Evolutionary conservation across 768 basidiomycete species (phyloP).

Genomic region (Sarcomyxa edulis): DNA sequence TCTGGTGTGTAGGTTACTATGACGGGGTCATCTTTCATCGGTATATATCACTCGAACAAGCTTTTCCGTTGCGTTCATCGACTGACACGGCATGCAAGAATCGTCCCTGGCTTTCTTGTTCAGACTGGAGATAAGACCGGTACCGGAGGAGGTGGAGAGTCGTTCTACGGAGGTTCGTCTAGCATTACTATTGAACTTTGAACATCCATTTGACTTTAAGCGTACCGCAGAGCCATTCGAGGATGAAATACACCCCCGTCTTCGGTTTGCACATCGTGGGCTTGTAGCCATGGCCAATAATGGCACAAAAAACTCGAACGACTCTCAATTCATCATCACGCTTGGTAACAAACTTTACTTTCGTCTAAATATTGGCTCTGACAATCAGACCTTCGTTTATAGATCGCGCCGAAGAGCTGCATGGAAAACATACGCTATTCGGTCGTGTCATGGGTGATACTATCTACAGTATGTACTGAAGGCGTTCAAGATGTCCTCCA

Average conservation of each 20-base stretch:
- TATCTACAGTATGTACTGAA: slow-evolving; percentile 64
- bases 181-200: neutral
- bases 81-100: slow-evolving; percentile 28
- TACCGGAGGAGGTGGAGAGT: slow-evolving; percentile 89
- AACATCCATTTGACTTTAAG: neutral
- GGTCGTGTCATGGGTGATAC: slow-evolving; percentile 89
- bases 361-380: neutral
- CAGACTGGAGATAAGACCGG: slow-evolving; percentile 94
- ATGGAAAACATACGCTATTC: slow-evolving; percentile 93
- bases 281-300: slow-evolving; percentile 93
- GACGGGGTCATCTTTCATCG: slow-evolving; percentile 94
- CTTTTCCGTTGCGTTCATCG: slow-evolving; percentile 2
- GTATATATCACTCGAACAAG: slow-evolving; percentile 40
- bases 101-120: slow-evolving; percentile 88
- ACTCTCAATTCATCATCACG: slow-evolving; percentile 94
- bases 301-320: slow-evolving; percentile 82
- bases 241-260: slow-evolving; percentile 89
- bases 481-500: neutral
- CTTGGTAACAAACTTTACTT: slow-evolving; percentile 49
- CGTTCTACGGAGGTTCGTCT: slow-evolving; percentile 81
- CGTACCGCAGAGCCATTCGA: slow-evolving; percentile 74
- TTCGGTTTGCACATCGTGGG: slow-evolving; percentile 87
- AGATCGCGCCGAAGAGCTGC: slow-evolving; percentile 90
- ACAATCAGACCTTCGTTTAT: slow-evolving; percentile 1
- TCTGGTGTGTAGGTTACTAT: slow-evolving; percentile 75